Evolutionary conservation across 2,329 filamentous ascomycete species (phyloP).

Genomic region (Neopestalotiopsis rosae): DNA sequence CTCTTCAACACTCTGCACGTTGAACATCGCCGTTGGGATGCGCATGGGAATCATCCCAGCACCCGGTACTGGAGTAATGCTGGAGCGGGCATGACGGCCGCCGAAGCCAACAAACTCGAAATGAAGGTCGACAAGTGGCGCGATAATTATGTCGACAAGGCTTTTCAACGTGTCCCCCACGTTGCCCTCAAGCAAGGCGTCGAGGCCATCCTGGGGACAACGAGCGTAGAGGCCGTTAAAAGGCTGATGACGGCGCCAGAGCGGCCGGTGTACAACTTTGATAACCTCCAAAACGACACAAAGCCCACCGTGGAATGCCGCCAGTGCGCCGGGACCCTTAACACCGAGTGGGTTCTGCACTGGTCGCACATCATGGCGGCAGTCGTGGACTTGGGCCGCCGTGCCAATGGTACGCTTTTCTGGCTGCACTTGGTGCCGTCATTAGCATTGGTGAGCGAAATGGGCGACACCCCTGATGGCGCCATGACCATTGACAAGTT

Average conservation of each 20-base stretch:
- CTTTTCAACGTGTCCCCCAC: no score
- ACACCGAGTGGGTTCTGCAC: neutral
- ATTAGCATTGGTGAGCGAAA: neutral
- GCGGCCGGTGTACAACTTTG: neutral
- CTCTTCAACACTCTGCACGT: neutral
- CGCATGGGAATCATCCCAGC: neutral
- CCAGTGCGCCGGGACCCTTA: slow-evolving; percentile 2
- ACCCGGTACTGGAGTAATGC: neutral
- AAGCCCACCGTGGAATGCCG: slow-evolving; percentile 12
- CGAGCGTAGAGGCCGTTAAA: neutral
- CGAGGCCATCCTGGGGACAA: neutral
- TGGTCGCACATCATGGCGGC: neutral
- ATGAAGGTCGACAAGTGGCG: no score
- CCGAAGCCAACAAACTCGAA: neutral
- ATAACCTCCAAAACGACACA: neutral
- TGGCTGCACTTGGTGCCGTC: neutral
- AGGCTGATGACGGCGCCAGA: neutral
- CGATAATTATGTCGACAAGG: neutral
- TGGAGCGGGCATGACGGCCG: neutral
- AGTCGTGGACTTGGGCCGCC: neutral
- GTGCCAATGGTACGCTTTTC: neutral
- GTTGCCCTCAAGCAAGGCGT: no score
- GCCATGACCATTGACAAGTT: neutral
- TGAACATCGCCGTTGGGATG: neutral
- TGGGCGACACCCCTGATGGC: neutral